A percentile compares a stretch with the other conserved stretches of the same genome.
Conservation (phyloP, 1,284 basidiomycete genomes). For the Leccinum pachyderme region DNA sequence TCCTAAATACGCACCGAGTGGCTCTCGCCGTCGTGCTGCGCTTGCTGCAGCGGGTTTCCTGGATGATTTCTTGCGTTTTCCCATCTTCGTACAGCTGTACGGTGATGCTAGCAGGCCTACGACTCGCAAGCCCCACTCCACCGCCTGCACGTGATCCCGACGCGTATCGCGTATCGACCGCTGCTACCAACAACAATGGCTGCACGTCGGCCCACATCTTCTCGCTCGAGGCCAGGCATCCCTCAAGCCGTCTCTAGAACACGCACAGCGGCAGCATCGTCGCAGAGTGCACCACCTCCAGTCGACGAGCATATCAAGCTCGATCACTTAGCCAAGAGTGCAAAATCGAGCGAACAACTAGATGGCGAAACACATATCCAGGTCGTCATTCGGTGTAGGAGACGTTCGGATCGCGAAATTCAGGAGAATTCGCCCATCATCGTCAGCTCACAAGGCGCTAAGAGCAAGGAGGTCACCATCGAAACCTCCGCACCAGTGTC, state of each 20-base stretch:
- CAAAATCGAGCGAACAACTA: slow-evolving; percentile 32
- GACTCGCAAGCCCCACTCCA: background rate
- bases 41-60: slow-evolving; percentile 58
- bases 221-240: slow-evolving; percentile 18
- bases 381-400: slow-evolving; percentile 88
- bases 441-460: slow-evolving; percentile 70
- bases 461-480: slow-evolving; percentile 74
- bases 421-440: slow-evolving; percentile 82
- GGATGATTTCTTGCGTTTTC: slow-evolving; percentile 85
- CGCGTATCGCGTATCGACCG: slow-evolving; percentile 26
- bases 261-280: slow-evolving; percentile 16
- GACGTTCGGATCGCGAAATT: slow-evolving; percentile 79
- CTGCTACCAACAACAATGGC: slow-evolving; percentile 23
- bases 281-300: slow-evolving; percentile 18
- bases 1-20: slow-evolving; percentile 56
- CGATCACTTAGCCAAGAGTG: slow-evolving; percentile 18
- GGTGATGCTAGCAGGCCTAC: background rate
- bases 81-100: slow-evolving; percentile 58
- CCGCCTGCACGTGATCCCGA: slow-evolving; percentile 35
- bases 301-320: slow-evolving; percentile 19
- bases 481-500: slow-evolving; percentile 68
- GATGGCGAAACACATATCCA: slow-evolving; percentile 77
- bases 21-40: slow-evolving; percentile 57
- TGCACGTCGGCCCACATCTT: slow-evolving; percentile 25
- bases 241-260: slow-evolving; percentile 10